Evolutionary conservation across 139 green algal species (phyloP).

Genomic region (Volvox reticuliferus): DNA sequence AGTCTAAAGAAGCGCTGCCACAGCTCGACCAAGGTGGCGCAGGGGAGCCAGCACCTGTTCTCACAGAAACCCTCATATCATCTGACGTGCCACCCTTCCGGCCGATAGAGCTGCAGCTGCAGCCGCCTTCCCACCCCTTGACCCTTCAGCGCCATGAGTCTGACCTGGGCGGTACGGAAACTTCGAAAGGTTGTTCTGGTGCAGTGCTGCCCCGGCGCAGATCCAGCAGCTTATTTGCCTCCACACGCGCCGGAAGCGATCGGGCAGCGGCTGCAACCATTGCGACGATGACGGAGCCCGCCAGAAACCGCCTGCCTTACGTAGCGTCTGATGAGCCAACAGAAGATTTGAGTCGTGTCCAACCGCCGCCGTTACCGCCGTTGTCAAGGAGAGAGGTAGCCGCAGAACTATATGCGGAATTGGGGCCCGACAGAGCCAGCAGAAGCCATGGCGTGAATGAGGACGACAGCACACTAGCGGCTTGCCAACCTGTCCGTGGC

Average conservation of each 20-base stretch:
- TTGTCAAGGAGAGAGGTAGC: not conserved
- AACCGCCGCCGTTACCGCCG: not conserved
- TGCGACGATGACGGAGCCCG: not conserved
- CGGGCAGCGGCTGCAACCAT: not conserved
- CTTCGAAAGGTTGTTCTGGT: not conserved
- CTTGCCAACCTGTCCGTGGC: no score
- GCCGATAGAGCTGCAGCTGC: not conserved
- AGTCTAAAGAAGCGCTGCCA: not conserved
- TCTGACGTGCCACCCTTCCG: not conserved
- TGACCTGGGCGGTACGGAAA: not conserved
- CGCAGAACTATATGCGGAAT: no score
- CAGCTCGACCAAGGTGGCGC: no score
- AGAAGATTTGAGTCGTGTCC: no score
- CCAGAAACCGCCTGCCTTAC: not conserved
- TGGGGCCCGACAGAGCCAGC: no score
- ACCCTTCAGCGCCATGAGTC: not conserved
- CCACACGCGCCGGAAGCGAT: not conserved
- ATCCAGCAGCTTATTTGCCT: not conserved
- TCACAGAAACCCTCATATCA: not conserved
- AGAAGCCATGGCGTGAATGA: no score
- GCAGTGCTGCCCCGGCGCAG: not conserved
- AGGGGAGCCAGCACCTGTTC: not conserved
- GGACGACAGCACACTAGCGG: no score
- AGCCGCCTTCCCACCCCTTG: not conserved
- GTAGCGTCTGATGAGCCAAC: not conserved